Conservation (phyloP, 495 filamentous ascomycete species). For the Neurospora discreta region DNA sequence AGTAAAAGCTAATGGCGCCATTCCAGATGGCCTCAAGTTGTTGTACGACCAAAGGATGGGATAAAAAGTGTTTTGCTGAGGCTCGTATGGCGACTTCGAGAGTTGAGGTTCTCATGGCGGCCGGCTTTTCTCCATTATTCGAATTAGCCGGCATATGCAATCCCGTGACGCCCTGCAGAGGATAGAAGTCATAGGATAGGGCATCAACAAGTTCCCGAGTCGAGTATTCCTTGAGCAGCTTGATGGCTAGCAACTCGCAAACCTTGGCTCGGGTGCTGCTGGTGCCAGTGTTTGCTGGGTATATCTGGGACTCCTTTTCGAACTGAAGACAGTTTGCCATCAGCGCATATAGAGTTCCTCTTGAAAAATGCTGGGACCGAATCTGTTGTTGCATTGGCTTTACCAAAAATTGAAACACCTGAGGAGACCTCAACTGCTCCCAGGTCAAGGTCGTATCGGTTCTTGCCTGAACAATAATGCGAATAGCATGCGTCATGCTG, state of each 20-base stretch:
- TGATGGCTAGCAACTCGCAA: conserved; percentile 84
- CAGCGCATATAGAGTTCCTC: conserved; percentile 76
- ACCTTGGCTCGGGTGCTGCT: conserved; percentile 75
- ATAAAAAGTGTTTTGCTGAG: conserved; percentile 77
- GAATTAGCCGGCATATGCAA: conserved; percentile 36
- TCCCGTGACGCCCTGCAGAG: conserved; percentile 59
- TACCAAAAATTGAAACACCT: conserved; percentile 88
- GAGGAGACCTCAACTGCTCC: conserved; percentile 89
- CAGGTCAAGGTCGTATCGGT: conserved; percentile 90
- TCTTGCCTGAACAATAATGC: conserved; percentile 64
- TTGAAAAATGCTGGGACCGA: conserved; percentile 64
- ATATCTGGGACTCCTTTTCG: conserved; percentile 67
- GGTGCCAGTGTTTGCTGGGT: conserved; percentile 72
- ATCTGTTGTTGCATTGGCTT: conserved; percentile 86
- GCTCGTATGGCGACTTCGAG: conserved; percentile 86
- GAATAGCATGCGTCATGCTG: conserved; percentile 78
- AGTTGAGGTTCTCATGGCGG: conserved; percentile 68
- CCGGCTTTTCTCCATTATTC: conserved; percentile 26
- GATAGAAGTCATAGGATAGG: conserved; percentile 87
- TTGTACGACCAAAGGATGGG: conserved; percentile 81
- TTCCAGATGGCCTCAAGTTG: conserved; percentile 95
- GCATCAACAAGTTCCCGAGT: conserved; percentile 85
- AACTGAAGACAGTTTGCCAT: conserved; percentile 93
- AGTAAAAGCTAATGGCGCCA: conserved; percentile 85
- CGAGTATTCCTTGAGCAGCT: conserved; percentile 76